Evolutionary conservation across 495 filamentous ascomycete genomes (phyloP).

Genomic region (Thermochaetoides thermophila): DNA sequence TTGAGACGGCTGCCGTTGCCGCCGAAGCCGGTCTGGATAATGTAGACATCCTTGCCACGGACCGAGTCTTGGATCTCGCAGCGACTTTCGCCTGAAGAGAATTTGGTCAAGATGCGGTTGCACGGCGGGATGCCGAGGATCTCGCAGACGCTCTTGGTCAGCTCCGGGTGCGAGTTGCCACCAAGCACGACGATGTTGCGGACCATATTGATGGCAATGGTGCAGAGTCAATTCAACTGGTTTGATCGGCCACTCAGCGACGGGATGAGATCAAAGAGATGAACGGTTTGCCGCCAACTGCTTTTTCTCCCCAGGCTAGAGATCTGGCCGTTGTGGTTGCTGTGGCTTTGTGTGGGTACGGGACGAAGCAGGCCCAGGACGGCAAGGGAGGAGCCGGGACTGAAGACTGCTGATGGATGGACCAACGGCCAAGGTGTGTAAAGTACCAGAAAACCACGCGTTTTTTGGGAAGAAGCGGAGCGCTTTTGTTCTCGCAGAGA

Average conservation of each 20-base stretch:
- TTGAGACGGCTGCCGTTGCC: slow-evolving; percentile 44
- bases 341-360: no score
- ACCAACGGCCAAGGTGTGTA: no score
- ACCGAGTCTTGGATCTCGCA: slow-evolving; percentile 94
- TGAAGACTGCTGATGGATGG: no score
- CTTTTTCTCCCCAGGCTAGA: no score
- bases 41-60: slow-evolving; percentile 95
- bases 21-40: slow-evolving; percentile 65
- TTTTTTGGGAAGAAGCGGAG: no score
- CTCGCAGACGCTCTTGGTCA: slow-evolving; percentile 74
- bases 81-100: slow-evolving; percentile 85
- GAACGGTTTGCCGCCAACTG: no score
- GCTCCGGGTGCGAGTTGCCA: slow-evolving; percentile 81
- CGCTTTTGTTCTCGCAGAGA: no score
- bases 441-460: no score
- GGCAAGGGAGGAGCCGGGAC: no score
- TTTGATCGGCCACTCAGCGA: slow-evolving; percentile 16
- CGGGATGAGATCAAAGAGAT: slow-evolving; percentile 4
- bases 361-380: no score
- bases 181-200: slow-evolving; percentile 93
- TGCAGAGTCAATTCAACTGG: no score
- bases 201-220: slow-evolving; percentile 60
- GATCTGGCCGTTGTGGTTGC: no score
- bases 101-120: slow-evolving; percentile 75
- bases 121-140: slow-evolving; percentile 75